Evolutionary conservation across 805 yeast genomes (phyloP), one percentile per base, ranked within the genome.

Genomic region (Ogataea polymorpha): DNA sequence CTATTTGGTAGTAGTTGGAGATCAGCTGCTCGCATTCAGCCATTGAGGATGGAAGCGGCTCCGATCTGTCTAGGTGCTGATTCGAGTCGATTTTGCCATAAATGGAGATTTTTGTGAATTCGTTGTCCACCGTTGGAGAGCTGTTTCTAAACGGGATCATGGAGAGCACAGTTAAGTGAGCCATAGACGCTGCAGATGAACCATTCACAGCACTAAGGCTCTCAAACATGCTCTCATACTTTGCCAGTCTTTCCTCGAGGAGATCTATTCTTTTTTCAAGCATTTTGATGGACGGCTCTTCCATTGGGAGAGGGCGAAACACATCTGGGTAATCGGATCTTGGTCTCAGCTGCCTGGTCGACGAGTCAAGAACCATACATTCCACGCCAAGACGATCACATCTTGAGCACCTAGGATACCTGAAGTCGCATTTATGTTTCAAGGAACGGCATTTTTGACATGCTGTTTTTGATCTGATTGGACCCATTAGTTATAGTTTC

Each of bases 391-490:
- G 39, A 13, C 48, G 24, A 23, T 26, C 42, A 25, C 58, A 54
- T 5, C 56, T 44, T 7, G 55, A 42, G 31, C 58, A 54, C n/a
- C 41, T 48, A 3, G 58, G 58, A 27, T 39, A 54, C 15, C 20
- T 33, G 33, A 48, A 51, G 26, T 54, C 58, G 32, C 58, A 54
- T 32, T 44, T 53, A 37, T 53, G 55, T 39, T 54, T 54, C 23
- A 53, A 34, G 4, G 54, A 39, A 7, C 56, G 51, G 37, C 58
- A 54, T 31, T 50, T 51, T 28, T 49, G 49, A 36, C 58, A 54
- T n/a, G 57, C 58, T 9, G 29, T 26, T 26, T 15, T 26, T 9
- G 29, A 26, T 11, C 29, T 26, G 29, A 43, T 24, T 6, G 51
- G 45, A 12, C 46, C 50, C 54, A 48, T 48, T 4, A 31, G 9